Evolutionary conservation across 2,329 filamentous ascomycete genomes (phyloP), one percentile per base, ranked within the genome.

Genomic region (Fusarium sp.): DNA sequence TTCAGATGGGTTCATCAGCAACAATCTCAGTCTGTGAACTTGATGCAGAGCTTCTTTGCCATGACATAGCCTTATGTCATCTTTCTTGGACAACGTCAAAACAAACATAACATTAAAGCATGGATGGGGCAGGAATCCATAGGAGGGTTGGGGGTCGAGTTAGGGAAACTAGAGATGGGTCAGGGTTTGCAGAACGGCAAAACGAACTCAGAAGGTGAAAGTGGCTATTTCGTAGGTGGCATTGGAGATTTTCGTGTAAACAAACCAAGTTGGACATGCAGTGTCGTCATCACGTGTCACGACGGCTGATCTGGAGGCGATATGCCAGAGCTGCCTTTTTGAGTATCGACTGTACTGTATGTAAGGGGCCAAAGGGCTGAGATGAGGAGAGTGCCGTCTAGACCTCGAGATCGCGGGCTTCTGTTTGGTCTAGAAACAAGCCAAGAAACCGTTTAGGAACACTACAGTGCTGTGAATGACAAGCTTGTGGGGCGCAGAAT

Each of bases 221-320:
- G 33, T 48, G 31, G 54, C 21, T 44, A 31, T 50, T 64, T 63
- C 43, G 59, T 64, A 63, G 12, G 70, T 68, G 71, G 63, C 43
- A 65, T 55, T 21, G 23, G 46, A 37, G 46, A 57, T 58, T 63
- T 71, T 63, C 70, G 41, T 24, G 57, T 67, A 42, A 35, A 43
- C 48, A 58, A 59, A 49, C 57, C 53, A n/a, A 58, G 39, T 58
- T 58, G 42, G 57, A 57, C 55, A 43, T 38, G 20, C 53, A 54
- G 50, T 72, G 63, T 65, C 64, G 68, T 71, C 59, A 72, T 74
- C 69, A 74, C 71, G 68, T 74, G 68, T 71, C 47, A 59, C 50
- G 43, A 15, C 43, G 41, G 55, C 54, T 63, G 60, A 71, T 59
- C 62, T 55, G 49, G 60, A 68, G 58, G 57, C 67, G 54, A 63